Evolutionary conservation across 139 green algal genomes (phyloP).

Genomic region (Chlamydomonas sp.): DNA sequence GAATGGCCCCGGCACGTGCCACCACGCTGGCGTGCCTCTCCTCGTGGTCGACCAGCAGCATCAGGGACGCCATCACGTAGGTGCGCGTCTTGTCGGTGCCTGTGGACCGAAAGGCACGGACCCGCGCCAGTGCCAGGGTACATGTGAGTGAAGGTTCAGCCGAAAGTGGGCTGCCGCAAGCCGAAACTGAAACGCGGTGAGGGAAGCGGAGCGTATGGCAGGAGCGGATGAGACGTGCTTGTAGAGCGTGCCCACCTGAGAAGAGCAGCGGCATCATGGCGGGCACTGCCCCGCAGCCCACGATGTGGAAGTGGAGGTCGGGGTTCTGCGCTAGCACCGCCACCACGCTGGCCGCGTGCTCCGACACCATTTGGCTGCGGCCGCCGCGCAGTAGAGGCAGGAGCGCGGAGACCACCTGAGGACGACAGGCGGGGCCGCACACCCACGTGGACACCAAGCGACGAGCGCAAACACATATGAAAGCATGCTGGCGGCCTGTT

Average conservation of each 20-base stretch:
- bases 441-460: background rate
- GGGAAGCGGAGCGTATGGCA: background rate
- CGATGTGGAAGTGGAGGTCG: slow-evolving; percentile 60
- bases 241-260: background rate
- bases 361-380: slow-evolving; percentile 8
- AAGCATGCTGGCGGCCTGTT: too few relatives aligned
- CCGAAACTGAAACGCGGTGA: background rate
- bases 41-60: slow-evolving; percentile 54
- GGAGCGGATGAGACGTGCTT: background rate
- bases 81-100: slow-evolving; percentile 38
- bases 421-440: too few relatives aligned
- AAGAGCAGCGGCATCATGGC: slow-evolving; percentile 50
- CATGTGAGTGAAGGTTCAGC: too few relatives aligned
- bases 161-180: too few relatives aligned
- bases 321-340: slow-evolving; percentile 58
- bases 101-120: too few relatives aligned
- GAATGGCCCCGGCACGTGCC: slow-evolving; percentile 18
- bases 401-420: slow-evolving; percentile 8
- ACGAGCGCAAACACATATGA: too few relatives aligned
- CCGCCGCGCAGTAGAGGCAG: slow-evolving; percentile 15
- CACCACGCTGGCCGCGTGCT: slow-evolving; percentile 47
- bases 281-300: slow-evolving; percentile 46
- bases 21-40: slow-evolving; percentile 55
- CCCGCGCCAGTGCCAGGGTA: too few relatives aligned
- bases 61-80: slow-evolving; percentile 49